Evolutionary conservation across 306 rosid genomes (phyloP).

Genomic region (Corylus avellana): DNA sequence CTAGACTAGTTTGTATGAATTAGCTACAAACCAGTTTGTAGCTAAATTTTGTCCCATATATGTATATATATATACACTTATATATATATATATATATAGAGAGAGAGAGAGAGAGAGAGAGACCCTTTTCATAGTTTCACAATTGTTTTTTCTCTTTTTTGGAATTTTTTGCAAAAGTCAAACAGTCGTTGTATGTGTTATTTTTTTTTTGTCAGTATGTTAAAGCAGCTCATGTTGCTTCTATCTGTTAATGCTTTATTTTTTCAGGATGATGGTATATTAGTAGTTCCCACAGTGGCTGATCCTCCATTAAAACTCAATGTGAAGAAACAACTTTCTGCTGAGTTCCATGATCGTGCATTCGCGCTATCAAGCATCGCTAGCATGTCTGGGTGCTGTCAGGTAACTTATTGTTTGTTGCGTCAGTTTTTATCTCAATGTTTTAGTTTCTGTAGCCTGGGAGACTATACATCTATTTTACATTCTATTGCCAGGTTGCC

Average conservation of each 20-base stretch:
- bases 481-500: slow-evolving; percentile 52
- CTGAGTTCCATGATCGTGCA: slow-evolving; percentile 47
- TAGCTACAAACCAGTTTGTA: too few relatives aligned
- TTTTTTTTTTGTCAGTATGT: neutral
- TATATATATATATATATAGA: too few relatives aligned
- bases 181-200: too few relatives aligned
- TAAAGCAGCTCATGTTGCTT: neutral
- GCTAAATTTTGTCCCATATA: too few relatives aligned
- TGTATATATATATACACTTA: too few relatives aligned
- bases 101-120: too few relatives aligned
- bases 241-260: neutral
- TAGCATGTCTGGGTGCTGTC: slow-evolving; percentile 63
- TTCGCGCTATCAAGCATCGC: slow-evolving; percentile 52
- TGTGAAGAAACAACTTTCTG: slow-evolving; percentile 35
- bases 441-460: slow-evolving; percentile 23
- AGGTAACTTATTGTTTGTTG: slow-evolving; percentile 48
- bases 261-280: slow-evolving; percentile 54
- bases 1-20: too few relatives aligned
- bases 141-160: too few relatives aligned
- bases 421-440: slow-evolving; percentile 20
- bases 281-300: slow-evolving; percentile 54
- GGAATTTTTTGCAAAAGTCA: too few relatives aligned
- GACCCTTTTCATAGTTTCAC: too few relatives aligned
- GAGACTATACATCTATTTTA: slow-evolving; percentile 7
- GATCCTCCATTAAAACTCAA: slow-evolving; percentile 48